Conservation (phyloP, 495 filamentous ascomycete genomes). For the Neurospora sp. region DNA sequence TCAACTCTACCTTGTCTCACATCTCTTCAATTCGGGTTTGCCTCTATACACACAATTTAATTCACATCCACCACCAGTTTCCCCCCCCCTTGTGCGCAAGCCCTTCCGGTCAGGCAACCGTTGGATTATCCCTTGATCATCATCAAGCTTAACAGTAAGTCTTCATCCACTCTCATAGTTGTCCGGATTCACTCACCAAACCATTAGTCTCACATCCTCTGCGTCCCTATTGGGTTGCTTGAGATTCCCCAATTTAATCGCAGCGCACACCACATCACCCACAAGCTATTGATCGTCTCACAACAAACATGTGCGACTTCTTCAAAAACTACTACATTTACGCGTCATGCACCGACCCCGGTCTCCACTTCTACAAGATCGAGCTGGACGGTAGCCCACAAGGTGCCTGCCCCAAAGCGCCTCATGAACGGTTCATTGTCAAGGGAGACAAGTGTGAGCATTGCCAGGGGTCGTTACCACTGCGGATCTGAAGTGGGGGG, state of each 20-base stretch:
- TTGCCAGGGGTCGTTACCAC: background rate
- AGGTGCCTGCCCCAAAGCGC: constrained; percentile 49
- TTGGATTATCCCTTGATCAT: background rate
- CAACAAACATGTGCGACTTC: constrained; percentile 60
- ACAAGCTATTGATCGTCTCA: background rate
- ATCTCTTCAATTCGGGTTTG: background rate
- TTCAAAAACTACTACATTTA: constrained; percentile 73
- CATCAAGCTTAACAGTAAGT: background rate
- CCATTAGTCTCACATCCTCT: background rate
- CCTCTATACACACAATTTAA: background rate
- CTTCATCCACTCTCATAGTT: background rate
- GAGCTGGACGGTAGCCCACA: constrained; percentile 53
- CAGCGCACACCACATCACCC: background rate
- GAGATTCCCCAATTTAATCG: background rate
- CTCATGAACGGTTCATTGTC: constrained; percentile 69
- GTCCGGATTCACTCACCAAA: background rate
- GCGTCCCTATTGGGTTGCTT: background rate
- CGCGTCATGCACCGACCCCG: constrained; percentile 55
- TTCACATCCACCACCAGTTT: background rate
- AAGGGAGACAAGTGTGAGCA: background rate
- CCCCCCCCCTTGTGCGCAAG: background rate
- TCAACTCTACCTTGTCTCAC: background rate
- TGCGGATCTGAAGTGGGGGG: background rate
- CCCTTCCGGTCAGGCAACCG: background rate
- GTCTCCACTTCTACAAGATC: constrained; percentile 58